These are phyloP conservation scores for Xylariomycetidae sp. DNA, from an alignment of 2,329 filamentous ascomycete species.

Conservation along the genomic window DNA sequence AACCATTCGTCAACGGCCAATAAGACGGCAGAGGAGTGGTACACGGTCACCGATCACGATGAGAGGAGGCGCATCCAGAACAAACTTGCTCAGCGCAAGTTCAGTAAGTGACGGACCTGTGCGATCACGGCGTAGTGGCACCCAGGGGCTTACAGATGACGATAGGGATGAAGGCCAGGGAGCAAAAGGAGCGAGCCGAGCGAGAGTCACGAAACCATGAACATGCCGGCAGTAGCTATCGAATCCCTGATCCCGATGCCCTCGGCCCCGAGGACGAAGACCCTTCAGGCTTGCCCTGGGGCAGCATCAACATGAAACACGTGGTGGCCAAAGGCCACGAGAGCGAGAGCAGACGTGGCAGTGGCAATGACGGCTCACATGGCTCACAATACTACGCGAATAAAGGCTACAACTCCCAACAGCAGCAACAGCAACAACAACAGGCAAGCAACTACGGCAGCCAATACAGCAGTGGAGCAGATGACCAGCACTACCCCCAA, in stretches of 20 bases:
- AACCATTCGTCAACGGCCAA: constrained; percentile 31
- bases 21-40: constrained; percentile 69
- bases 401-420: constrained; percentile 17
- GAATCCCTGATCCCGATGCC: constrained; percentile 51
- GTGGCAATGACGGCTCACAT: constrained; percentile 12
- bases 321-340: constrained; percentile 47
- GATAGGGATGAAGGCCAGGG: constrained; percentile 63
- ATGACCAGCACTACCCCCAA: constrained; percentile 18
- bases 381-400: constrained; percentile 16
- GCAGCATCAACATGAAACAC: constrained; percentile 56
- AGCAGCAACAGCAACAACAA: constrained; percentile 25
- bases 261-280: constrained; percentile 44
- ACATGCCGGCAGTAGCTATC: constrained; percentile 59
- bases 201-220: constrained; percentile 58
- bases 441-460: constrained; percentile 8
- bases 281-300: constrained; percentile 66
- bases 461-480: constrained; percentile 17
- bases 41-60: constrained; percentile 61
- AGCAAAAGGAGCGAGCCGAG: constrained; percentile 60
- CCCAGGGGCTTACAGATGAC: too few species aligned
- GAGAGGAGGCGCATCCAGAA: constrained; percentile 72
- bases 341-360: constrained; percentile 34
- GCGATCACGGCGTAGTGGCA: too few species aligned
- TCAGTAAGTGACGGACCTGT: constrained; percentile 64
- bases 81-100: constrained; percentile 68